These are phyloP conservation scores for Pyrenophora teres DNA, from an alignment of 2,329 filamentous ascomycete genomes.

Conservation along the genomic window DNA sequence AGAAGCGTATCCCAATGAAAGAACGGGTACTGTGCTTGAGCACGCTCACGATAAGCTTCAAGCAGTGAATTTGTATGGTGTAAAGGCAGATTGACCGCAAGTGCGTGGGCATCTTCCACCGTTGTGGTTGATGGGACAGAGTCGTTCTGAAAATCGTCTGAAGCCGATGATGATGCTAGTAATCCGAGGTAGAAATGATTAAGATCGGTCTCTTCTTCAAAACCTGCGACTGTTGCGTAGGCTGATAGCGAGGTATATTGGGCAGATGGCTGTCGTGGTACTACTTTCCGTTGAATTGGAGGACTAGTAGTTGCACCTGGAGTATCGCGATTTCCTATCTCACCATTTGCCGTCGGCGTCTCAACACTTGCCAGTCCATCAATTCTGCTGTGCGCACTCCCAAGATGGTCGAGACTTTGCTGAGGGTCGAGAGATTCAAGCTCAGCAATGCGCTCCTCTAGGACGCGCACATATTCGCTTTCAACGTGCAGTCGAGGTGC, in stretches of 20 bases:
- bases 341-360: constrained; percentile 2
- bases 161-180: constrained; percentile 16
- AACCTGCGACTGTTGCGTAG: constrained; percentile 4
- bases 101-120: constrained; percentile 8
- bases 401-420: constrained; percentile 21
- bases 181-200: constrained; percentile 24
- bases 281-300: neutral
- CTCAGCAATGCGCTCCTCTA: constrained; percentile 23
- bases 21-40: constrained; percentile 26
- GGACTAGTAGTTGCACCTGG: neutral
- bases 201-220: constrained; percentile 9
- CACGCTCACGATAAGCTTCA: constrained; percentile 25
- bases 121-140: neutral
- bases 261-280: constrained; percentile 4
- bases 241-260: constrained; percentile 9
- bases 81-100: constrained; percentile 10
- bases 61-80: constrained; percentile 15
- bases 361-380: neutral
- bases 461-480: constrained; percentile 24
- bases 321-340: neutral
- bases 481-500: constrained; percentile 16
- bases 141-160: neutral
- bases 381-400: neutral
- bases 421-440: constrained; percentile 22
- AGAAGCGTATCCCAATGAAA: constrained; percentile 25